Evolutionary conservation across 176 grass and related monocot genomes (phyloP), one percentile per base, ranked within the genome.

Genomic region (Oryza longistaminata): DNA sequence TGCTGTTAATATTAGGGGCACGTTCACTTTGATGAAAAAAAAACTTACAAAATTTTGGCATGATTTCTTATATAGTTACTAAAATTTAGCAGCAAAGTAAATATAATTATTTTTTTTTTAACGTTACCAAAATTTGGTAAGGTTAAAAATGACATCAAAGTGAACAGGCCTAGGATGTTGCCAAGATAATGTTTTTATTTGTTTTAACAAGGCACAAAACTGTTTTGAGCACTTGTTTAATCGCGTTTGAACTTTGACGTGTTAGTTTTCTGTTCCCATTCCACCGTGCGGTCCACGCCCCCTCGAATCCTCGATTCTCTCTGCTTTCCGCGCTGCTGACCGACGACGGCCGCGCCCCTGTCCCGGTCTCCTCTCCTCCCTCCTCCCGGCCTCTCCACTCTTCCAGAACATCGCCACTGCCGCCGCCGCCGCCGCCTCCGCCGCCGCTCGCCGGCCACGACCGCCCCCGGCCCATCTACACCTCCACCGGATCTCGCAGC

Each of bases 361-460:
- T 49, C 42, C 46, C 46, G 46, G 46, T 49, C 46, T 49, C 70
- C 75, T 72, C 53, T 22, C 10, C 35, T 78, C 65, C 40, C 40
- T 42, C 40, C 2, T 26, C 31, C 65, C 39, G 14, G 70, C 33
- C 70, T 81, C 55, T 81, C 83, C 53, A 40, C 10, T 60, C 83
- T 71, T 81, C 72, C 31, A 71, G 78, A 86, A 77, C 31, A 11
- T 33, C 31, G 65, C 70, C 68, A 16, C 21, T 66, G 66, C 49
- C 14, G 5, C 49, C 14, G 65, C 24, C 61, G 34, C 34, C 34
- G 4, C 34, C 34, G 34, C 31, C 31, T 0, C 31, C 3, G 31
- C 34, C 34, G 34, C 4, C 34, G 55, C 16, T 62, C 78, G 46
- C 52, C 52, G 72, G 66, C 40, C 69, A 83, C 39, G 75, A 25